A percentile compares a stretch with the other conserved stretches of the same genome.
Conservation (phyloP, 257 asterid species). For the Plantago ovata region DNA sequence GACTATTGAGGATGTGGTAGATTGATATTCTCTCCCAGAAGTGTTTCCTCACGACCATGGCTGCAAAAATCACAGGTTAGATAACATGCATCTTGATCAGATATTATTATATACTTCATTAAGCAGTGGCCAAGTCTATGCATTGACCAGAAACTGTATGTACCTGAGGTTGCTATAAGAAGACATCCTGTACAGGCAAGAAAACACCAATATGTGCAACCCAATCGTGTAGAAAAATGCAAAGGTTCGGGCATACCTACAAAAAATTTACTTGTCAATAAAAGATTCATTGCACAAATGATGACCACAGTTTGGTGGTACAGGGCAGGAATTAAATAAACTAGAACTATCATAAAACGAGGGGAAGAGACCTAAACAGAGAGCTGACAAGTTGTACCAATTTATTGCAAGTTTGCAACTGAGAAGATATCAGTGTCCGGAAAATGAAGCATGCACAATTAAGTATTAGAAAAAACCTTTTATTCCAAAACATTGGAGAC, state of each 20-base stretch:
- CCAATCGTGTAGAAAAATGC: conserved; percentile 96
- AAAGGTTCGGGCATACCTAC: conserved; percentile 89
- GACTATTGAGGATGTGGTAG: conserved; percentile 69
- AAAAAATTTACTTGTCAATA: conserved; percentile 11
- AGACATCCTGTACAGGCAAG: conserved; percentile 96
- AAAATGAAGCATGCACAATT: no score
- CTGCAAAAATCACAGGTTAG: conserved; percentile 40
- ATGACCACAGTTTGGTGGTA: background rate
- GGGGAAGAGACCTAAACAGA: no score
- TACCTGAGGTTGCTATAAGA: conserved; percentile 93
- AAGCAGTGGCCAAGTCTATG: background rate
- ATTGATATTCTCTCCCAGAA: conserved; percentile 45
- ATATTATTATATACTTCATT: background rate
- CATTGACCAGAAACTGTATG: background rate
- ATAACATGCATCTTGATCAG: conserved; percentile 15
- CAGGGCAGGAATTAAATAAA: no score
- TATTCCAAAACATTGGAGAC: no score
- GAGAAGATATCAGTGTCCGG: no score
- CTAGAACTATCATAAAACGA: no score
- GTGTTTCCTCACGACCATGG: conserved; percentile 74
- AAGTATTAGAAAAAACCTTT: no score
- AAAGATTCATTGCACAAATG: conserved; percentile 7
- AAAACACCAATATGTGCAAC: conserved; percentile 87
- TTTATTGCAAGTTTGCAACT: no score
- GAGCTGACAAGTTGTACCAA: no score